phyloP scores from a whole-genome alignment of 371 early-diverging fungal species.

The Mortierella sp. region DNA sequence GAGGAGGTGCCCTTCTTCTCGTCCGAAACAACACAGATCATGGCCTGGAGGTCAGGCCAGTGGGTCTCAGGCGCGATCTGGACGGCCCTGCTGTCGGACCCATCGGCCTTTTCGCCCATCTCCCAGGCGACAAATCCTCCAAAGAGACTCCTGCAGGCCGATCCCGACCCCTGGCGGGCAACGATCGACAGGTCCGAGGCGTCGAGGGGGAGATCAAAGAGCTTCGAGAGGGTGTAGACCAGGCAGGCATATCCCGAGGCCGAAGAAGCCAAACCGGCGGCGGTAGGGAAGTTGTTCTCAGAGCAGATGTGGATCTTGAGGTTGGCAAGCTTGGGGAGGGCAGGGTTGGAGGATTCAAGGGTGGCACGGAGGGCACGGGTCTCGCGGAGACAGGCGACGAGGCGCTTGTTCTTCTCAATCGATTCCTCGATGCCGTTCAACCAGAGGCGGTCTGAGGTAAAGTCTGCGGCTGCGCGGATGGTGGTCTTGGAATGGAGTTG shows the following conservation, averaged over 20 bases:
- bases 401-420: conserved; percentile 83
- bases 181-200: conserved; percentile 87
- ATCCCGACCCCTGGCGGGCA: conserved; percentile 97
- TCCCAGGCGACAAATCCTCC: conserved; percentile 99
- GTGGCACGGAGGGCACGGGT: conserved; percentile 81
- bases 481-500: conserved; percentile 95
- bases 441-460: conserved; percentile 86
- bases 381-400: conserved; percentile 87
- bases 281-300: conserved; percentile 99
- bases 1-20: conserved; percentile 93
- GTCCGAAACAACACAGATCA: conserved; percentile 94
- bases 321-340: conserved; percentile 65
- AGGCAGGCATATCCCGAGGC: conserved; percentile 98
- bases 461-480: conserved; percentile 79
- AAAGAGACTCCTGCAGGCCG: conserved; percentile 97
- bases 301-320: conserved; percentile 88
- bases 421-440: conserved; percentile 94
- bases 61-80: conserved; percentile 92
- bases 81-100: conserved; percentile 90
- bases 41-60: conserved; percentile 97
- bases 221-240: conserved; percentile 85
- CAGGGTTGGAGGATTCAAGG: conserved; percentile 69
- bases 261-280: conserved; percentile 99
- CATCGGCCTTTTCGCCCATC: conserved; percentile 83
- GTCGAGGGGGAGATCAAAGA: conserved; percentile 79